Conservation (phyloP, 306 rosid genomes). For the Quercus variabilis region DNA sequence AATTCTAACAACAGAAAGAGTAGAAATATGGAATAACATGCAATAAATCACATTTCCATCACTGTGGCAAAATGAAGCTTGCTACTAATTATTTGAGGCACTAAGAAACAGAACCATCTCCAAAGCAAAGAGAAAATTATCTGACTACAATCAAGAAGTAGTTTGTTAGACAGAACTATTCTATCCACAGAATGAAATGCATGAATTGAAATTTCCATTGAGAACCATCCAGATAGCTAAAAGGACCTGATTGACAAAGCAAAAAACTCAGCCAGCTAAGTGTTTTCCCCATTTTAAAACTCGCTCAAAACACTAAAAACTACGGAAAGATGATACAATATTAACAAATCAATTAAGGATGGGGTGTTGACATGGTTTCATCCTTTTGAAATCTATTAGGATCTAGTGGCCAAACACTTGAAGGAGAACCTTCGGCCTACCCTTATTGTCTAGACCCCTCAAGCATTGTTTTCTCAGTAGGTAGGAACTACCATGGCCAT, state of each 20-base stretch:
- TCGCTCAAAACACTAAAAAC: neutral
- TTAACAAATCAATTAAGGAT: neutral
- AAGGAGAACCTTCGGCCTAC: too few species aligned
- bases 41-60: neutral
- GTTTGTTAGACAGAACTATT: neutral
- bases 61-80: neutral
- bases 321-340: neutral
- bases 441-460: too few species aligned
- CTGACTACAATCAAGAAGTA: neutral
- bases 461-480: too few species aligned
- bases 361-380: neutral
- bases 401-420: neutral
- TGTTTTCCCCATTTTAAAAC: neutral
- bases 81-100: neutral
- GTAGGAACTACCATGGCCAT: too few species aligned
- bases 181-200: neutral
- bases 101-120: neutral
- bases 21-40: neutral
- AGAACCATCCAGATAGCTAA: neutral
- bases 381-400: neutral
- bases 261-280: neutral
- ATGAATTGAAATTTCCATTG: neutral
- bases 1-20: neutral
- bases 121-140: too few species aligned
- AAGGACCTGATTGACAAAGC: neutral